Evolutionary conservation across 192 early-diverging fungal species (phyloP), one percentile per base, ranked within the genome.

Genomic region (Irineochytrium annulatum): DNA sequence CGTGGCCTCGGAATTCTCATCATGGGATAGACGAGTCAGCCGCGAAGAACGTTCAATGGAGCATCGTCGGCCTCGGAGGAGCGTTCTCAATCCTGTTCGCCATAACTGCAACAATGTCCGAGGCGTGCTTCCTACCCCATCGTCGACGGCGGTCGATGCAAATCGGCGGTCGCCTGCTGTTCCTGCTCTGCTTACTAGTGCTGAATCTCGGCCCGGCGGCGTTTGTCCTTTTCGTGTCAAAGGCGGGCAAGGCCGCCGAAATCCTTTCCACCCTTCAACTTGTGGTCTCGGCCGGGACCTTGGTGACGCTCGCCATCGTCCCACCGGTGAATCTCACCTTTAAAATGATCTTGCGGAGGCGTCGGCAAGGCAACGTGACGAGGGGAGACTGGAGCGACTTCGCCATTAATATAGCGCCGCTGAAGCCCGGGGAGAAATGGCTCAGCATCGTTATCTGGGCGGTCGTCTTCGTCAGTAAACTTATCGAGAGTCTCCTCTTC

Each of bases 401-500:
- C 26, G 26, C 46, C 17, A 6, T 24, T 8, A 49, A 49, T 24
- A 22, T 49, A 22, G 46, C 46, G 8, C 46, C 46, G 46, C 26
- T 49, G 46, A 49, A 49, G 46, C 5, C 69, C 35, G 79, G 76
- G 0, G 86, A 89, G 31, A 82, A 87, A 39, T 72, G 80, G 2
- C 74, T 89, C 33, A 91, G 89, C 41, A 73, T 90, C 28, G 73
- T 68, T 34, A 63, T 91, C 33, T 91, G 90, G 90, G 61, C 71
- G 6, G 73, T 79, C 29, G 82, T 91, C 3, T 89, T 92, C 61
- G 41, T 76, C 22, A 86, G 82, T 77, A 92, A 92, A 64, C 75
- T 86, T 32, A 65, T 91, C 52, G 90, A 88, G 69, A 90, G 87
- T 3, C 89, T 91, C 78, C 86, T 90, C 62, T 92, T 90, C 80